Evolutionary conservation across 441 rosid species (phyloP).

Genomic region (Cnidoscolus chayamansa): DNA sequence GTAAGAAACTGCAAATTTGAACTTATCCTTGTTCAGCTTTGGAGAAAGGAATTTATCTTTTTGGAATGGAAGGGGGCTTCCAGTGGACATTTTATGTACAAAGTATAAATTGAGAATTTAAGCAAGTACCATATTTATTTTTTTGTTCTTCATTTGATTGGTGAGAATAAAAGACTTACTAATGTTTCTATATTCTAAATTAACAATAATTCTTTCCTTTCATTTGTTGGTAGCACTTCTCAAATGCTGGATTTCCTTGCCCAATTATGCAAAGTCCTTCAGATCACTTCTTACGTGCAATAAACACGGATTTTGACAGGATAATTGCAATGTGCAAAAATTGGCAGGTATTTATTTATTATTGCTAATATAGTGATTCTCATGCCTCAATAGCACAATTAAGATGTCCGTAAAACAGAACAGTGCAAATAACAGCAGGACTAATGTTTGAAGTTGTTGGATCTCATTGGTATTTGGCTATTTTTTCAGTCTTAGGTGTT

Average conservation of each 20-base stretch:
- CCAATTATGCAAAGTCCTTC: constrained; percentile 99
- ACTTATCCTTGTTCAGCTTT: constrained; percentile 12
- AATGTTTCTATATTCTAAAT: constrained; percentile 2
- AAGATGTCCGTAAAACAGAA: neutral
- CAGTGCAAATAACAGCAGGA: constrained; percentile 1
- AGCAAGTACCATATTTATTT: neutral
- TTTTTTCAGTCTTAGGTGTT: neutral
- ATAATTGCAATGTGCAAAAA: constrained; percentile 99
- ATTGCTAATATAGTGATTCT: constrained; percentile 4
- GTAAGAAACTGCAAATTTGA: constrained; percentile 22
- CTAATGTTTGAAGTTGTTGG: constrained; percentile 6
- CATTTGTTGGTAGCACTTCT: constrained; percentile 60
- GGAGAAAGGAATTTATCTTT: neutral
- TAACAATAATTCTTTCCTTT: neutral
- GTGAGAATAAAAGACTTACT: neutral
- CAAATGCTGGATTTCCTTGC: constrained; percentile 99
- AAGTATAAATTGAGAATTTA: neutral
- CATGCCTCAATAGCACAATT: neutral
- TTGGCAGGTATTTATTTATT: too few relatives aligned
- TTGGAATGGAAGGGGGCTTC: neutral
- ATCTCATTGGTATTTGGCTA: neutral
- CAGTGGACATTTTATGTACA: neutral
- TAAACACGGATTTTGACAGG: constrained; percentile 97
- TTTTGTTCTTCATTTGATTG: constrained; percentile 17
- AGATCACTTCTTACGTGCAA: constrained; percentile 95